Base-by-base conservation (phyloP, 2,329 filamentous ascomycete species). In the Fusarium continuum region DNA sequence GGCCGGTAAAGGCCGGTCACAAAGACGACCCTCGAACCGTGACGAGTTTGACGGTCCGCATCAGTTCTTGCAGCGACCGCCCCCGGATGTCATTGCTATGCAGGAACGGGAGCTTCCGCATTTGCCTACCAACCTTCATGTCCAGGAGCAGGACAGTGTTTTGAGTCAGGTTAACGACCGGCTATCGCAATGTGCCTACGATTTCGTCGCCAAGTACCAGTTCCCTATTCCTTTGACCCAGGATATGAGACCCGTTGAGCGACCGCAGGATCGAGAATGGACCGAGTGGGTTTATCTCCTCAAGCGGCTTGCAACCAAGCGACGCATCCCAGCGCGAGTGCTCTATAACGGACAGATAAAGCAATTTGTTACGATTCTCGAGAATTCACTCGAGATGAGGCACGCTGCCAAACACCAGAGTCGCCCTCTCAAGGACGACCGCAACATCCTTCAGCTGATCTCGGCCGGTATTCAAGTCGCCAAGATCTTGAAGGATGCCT, bases 331-430 rank as follows among this genome's bases (percentile, higher is more conserved):
- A 6, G 91, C 92, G 40, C 84, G 91, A 52, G 90, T 95, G 17
- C 81, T 96, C 36, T 95, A 94, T 80, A 91, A 95, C 74, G 91
- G 91, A 57, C 92, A 96, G 78, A 96, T 96, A 78, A 95, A 94
- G 79, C 91, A 95, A 76, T 88, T 96, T 76, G 90, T 95, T 65
- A 95, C 92, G 35, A 91, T 95, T 25, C 79, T 96, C 70, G 92
- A 96, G 74, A 96, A 95, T 77, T 93, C 91, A 41, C 81, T 96
- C 71, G 91, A 94, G 79, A 93, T 93, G 91, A 85, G 91, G 63
- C 91, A 94, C 75, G 90, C 91, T 56, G 90, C 91, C 43, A 93
- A 92, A 60, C 90, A 93, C 77, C 91, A 93, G 77, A 91, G 88
- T 65, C 86, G 92, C 59, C 91, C 91, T 17, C 83, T 93, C 65